A percentile compares a stretch with the other conserved stretches of the same genome.
phyloP scores from a whole-genome alignment of 192 early-diverging fungal species.

The Backusella westeae region DNA sequence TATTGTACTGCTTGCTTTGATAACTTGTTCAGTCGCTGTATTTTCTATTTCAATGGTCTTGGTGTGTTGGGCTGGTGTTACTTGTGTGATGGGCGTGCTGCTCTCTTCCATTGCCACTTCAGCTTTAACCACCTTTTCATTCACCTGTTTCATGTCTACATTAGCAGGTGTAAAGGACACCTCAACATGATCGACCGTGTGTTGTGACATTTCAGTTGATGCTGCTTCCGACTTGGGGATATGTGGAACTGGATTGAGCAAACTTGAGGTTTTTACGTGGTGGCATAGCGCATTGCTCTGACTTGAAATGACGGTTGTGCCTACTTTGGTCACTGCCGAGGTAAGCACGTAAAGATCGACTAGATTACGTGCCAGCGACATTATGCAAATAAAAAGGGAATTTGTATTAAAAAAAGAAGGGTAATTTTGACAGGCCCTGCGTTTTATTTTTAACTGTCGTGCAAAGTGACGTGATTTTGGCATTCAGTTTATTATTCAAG shows the following conservation, averaged over 20 bases:
- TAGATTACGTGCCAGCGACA: constrained; percentile 25
- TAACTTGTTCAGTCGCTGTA: neutral
- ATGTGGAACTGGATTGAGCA: constrained; percentile 18
- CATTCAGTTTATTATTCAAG: neutral
- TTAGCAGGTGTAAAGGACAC: neutral
- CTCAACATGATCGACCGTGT: neutral
- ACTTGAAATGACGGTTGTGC: neutral
- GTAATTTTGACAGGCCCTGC: neutral
- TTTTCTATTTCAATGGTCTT: neutral
- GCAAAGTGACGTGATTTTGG: neutral
- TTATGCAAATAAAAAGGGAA: neutral
- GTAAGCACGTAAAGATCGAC: constrained; percentile 24
- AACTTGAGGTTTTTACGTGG: constrained; percentile 31
- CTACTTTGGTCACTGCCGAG: constrained; percentile 9
- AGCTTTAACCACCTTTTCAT: neutral
- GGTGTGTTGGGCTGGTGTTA: neutral
- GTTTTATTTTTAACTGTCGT: neutral
- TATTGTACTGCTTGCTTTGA: neutral
- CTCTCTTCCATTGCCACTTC: neutral
- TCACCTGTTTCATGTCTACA: neutral
- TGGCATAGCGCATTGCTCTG: constrained; percentile 18
- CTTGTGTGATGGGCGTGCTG: neutral
- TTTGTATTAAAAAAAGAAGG: neutral
- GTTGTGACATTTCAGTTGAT: neutral
- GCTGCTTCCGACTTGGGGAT: neutral